Conservation (phyloP, 345 rosid species). For the Sisymbrium irio region DNA sequence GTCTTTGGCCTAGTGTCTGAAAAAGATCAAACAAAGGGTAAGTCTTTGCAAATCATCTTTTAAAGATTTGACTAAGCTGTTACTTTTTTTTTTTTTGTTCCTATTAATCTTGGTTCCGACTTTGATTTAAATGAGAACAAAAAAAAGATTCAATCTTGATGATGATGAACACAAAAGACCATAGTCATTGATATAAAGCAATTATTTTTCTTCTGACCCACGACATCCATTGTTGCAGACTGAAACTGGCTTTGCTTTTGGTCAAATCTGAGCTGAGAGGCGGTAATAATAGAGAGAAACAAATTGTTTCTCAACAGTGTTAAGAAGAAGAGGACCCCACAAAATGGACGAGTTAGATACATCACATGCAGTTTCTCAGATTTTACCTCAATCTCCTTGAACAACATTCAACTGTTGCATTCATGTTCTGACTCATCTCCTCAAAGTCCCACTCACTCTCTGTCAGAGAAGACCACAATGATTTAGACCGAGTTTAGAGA, state of each 20-base stretch:
- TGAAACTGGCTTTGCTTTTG: conserved; percentile 16
- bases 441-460: conserved; percentile 47
- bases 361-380: conserved; percentile 67
- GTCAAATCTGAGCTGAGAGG: conserved; percentile 39
- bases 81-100: background rate
- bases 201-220: conserved; percentile 30
- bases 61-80: conserved; percentile 20
- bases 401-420: conserved; percentile 58
- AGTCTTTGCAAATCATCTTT: conserved; percentile 31
- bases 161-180: conserved; percentile 21
- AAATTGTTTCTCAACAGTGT: conserved; percentile 27
- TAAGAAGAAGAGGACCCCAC: conserved; percentile 55
- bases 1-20: conserved; percentile 26
- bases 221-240: conserved; percentile 38
- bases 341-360: conserved; percentile 42
- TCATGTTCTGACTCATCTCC: conserved; percentile 49
- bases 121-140: conserved; percentile 9
- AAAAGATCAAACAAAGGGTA: conserved; percentile 30
- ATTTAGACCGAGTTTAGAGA: conserved; percentile 30
- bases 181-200: conserved; percentile 6
- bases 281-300: conserved; percentile 21
- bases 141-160: conserved; percentile 13
- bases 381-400: conserved; percentile 34
- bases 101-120: conserved; percentile 11
- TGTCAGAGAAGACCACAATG: conserved; percentile 39